Base-by-base conservation (phyloP, 805 yeast genomes). In the Hanseniaspora singularis region DNA sequence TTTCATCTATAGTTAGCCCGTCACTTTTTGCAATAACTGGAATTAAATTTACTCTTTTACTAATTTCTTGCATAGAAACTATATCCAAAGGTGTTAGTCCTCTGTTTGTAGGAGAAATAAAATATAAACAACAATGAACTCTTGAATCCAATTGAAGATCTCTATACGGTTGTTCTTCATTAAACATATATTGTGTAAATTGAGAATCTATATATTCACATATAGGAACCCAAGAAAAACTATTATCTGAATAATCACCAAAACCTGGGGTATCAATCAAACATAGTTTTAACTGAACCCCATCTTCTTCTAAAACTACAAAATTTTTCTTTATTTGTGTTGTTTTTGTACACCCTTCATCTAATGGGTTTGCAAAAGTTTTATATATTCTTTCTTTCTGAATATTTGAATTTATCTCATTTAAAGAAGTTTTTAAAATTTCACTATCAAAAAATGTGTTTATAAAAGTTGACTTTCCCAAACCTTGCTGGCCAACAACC, bases 11-110 rank as follows among this genome's bases (percentile, higher is more conserved):
- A 7, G 85, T 77, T 50, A 81, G 71, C 0, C 81, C 76, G 62
- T 87, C 96, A 4, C 89, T 81, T 60, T 85, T 83, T 23, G 86
- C 74, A 55, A 86, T 73, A 3, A 87, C 76, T 1, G 96, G 96
- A 51, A 87, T 76, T 52, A 88, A 69, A 57, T 85, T 87, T 34
- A 81, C 88, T 46, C 89, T 71, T 23, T 73, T 67, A 26, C 82
- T 71, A 23, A 88, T 69, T 51, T 74, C 77, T 61, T 74, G 74
- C 83, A 87, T 77, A 5, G 82, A 73, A 52, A 72, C 77, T 51
- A 84, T 70, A 61, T 88, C 95, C 45, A 81, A 65, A 7, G 80
- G 75, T 46, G 72, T 69, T 48, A 84, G 61, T 3, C 78, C 73
- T 51, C 70, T 73, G 33, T 78, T 76, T 4, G 79, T 69, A 0